phyloP scores from a whole-genome alignment of 352 stramenopile species.

The Pilasporangium apinafurcum region DNA sequence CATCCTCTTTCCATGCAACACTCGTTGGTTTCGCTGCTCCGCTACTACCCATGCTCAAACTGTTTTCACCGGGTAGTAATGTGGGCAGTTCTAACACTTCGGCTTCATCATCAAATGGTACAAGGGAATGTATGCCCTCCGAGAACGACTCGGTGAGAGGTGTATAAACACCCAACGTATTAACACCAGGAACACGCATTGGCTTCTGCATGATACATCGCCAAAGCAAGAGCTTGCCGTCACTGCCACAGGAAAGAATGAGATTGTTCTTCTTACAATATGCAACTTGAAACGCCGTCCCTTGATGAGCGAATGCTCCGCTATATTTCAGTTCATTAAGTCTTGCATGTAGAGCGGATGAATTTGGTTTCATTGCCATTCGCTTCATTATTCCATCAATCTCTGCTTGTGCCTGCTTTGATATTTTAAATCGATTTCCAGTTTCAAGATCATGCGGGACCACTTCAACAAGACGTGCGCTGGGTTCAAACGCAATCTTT shows the following conservation, averaged over 20 bases:
- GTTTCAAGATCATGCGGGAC: slow-evolving; percentile 59
- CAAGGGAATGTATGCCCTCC: slow-evolving; percentile 40
- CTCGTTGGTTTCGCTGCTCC: slow-evolving; percentile 33
- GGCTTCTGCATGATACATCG: slow-evolving; percentile 37
- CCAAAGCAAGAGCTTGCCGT: slow-evolving; percentile 52
- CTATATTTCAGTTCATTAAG: slow-evolving; percentile 45
- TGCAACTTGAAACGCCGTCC: slow-evolving; percentile 30
- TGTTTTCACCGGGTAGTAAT: slow-evolving; percentile 26
- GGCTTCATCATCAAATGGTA: slow-evolving; percentile 20
- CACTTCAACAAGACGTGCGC: slow-evolving; percentile 46
- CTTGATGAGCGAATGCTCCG: slow-evolving; percentile 41
- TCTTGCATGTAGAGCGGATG: slow-evolving; percentile 24
- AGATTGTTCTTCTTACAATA: slow-evolving; percentile 52
- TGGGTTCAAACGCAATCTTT: slow-evolving; percentile 52
- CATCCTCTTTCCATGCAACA: slow-evolving; percentile 50
- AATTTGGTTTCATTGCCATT: slow-evolving; percentile 41
- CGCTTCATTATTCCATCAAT: slow-evolving; percentile 47
- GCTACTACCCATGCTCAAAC: not conserved
- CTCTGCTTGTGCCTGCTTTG: slow-evolving; percentile 42
- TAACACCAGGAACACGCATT: slow-evolving; percentile 52
- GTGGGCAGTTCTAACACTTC: slow-evolving; percentile 33
- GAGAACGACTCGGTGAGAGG: slow-evolving; percentile 32
- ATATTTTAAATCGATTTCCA: slow-evolving; percentile 58
- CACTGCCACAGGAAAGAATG: slow-evolving; percentile 41
- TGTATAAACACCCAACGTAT: slow-evolving; percentile 48